Base-by-base conservation (phyloP, 257 asterid genomes). In the Henckelia pumila region DNA sequence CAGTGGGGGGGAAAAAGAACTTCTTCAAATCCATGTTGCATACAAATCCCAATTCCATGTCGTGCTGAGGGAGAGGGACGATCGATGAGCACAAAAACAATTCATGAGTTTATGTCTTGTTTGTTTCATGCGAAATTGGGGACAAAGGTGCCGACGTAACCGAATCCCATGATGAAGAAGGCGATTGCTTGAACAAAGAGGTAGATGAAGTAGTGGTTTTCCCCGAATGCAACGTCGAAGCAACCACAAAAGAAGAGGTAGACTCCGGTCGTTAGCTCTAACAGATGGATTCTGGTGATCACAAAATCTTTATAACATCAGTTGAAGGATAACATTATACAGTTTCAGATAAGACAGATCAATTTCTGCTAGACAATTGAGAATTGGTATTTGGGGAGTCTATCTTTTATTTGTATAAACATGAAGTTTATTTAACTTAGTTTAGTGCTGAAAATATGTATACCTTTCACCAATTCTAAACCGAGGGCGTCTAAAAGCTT, bases 101-200 rank as follows among this genome's bases (percentile, higher is more conserved):
- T 13, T 29, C 21, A 10, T 37, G 56, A 13, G 23, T 20, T 21
- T 20, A 7, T 20, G 67, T 35, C 23, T 32, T 35, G 26, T 1
- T 59, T 28, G 8, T 35, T 5, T 35, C 25, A 59, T 10, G 19
- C 56, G 23, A 7, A 33, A 69, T 10, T 3, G 20, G 69, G 78
- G 32, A 83, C 66, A 10, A 75, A 68, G 14, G 86, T 83, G 24
- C 89, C 92, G 49, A 80, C 71, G 23, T 61, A 81, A 8, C 87
- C 81, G 14, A 85, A 79, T 65, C 89, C 89, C 9, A 85, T 81
- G 8, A 83, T 40, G 17, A 82, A 58, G 47, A 85, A 85, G 64
- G 82, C 74, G 50, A 77, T 53, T 53, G 86, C 66, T 73, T 85
- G 92, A 22, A 80, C 84, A 57, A 83, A 79, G 50, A 83, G 80